These are phyloP conservation scores for Forsythia viridissima DNA, from an alignment of 257 asterid genomes.

Conservation along the genomic window DNA sequence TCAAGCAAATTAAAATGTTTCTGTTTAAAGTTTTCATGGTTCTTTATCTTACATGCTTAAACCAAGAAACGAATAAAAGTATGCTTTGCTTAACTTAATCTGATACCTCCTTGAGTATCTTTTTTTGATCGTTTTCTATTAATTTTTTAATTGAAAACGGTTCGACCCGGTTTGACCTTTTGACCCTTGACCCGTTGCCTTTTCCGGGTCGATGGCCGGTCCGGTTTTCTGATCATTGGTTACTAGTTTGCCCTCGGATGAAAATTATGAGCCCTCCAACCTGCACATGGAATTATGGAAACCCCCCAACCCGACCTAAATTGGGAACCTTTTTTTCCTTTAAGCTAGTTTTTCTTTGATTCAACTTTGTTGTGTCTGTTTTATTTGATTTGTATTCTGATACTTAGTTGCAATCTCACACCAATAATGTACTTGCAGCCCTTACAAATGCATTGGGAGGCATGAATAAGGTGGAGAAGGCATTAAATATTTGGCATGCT, in stretches of 20 bases:
- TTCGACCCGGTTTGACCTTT: no score
- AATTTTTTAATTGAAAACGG: no score
- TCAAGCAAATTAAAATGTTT: neutral
- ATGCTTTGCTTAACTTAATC: neutral
- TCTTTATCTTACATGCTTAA: neutral
- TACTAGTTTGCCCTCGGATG: neutral
- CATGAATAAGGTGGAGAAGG: conserved; percentile 67
- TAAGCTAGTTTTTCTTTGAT: neutral
- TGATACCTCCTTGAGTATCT: neutral
- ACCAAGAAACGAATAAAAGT: neutral
- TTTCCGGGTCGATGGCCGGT: no score
- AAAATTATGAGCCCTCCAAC: neutral
- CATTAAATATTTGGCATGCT: conserved; percentile 81
- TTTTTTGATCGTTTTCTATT: no score
- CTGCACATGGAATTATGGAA: neutral
- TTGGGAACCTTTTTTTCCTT: neutral
- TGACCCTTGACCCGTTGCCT: no score
- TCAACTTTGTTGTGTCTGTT: neutral
- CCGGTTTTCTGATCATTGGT: no score
- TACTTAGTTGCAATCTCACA: conserved; percentile 14
- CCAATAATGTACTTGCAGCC: conserved; percentile 49
- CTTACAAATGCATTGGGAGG: conserved; percentile 70
- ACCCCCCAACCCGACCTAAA: neutral
- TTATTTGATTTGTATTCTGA: neutral
- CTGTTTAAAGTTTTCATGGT: neutral